Evolutionary conservation across 2,329 filamentous ascomycete species (phyloP).

Genomic region (Sporothrix protearum): DNA sequence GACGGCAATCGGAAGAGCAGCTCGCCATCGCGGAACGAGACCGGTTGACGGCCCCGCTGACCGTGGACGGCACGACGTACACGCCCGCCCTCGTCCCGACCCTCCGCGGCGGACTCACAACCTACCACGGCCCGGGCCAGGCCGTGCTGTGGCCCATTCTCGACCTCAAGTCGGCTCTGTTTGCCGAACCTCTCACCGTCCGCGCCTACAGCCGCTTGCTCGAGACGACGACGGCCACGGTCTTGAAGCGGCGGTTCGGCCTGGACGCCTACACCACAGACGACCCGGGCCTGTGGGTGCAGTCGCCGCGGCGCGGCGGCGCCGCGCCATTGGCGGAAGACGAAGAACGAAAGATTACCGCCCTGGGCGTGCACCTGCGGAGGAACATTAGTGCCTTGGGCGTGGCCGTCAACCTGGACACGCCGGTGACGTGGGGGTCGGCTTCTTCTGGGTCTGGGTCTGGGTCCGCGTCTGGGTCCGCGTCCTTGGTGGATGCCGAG

Average conservation of each 20-base stretch:
- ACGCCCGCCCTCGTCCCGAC: slow-evolving; percentile 64
- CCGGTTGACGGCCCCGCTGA: slow-evolving; percentile 44
- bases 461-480: not conserved
- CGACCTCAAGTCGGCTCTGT: slow-evolving; percentile 59
- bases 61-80: slow-evolving; percentile 35
- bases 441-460: not conserved
- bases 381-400: slow-evolving; percentile 82
- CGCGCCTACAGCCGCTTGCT: slow-evolving; percentile 74
- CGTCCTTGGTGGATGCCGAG: too few relatives aligned
- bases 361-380: slow-evolving; percentile 85
- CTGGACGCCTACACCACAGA: slow-evolving; percentile 62
- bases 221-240: slow-evolving; percentile 69
- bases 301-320: slow-evolving; percentile 24
- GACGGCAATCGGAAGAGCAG: slow-evolving; percentile 59
- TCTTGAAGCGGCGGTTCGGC: slow-evolving; percentile 55
- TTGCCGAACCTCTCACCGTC: slow-evolving; percentile 53
- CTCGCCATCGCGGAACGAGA: slow-evolving; percentile 47
- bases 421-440: slow-evolving; percentile 45
- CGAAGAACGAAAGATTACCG: slow-evolving; percentile 71
- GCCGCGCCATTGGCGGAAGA: not conserved
- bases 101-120: slow-evolving; percentile 83
- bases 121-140: slow-evolving; percentile 93
- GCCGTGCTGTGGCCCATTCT: slow-evolving; percentile 87
- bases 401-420: slow-evolving; percentile 72
- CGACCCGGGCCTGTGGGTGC: slow-evolving; percentile 83